Conservation (phyloP, 768 basidiomycete genomes). For the Lactifluus hygrophoroides region DNA sequence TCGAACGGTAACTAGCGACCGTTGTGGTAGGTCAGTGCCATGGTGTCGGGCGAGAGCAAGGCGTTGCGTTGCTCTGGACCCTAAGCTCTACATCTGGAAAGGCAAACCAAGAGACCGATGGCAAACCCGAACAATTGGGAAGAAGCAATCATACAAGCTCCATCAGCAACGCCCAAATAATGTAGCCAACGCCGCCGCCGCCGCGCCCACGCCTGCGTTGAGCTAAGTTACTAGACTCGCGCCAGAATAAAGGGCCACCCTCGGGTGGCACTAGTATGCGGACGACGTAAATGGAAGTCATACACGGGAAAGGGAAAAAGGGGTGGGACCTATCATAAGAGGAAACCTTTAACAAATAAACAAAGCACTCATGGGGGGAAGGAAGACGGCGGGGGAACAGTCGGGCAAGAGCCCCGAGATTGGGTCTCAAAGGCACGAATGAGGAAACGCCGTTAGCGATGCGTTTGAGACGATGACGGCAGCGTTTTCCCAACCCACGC, state of each 20-base stretch:
- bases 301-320: background rate
- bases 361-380: background rate
- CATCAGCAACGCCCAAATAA: conserved; percentile 2
- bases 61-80: background rate
- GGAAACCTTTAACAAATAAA: background rate
- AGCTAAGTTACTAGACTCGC: background rate
- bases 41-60: background rate
- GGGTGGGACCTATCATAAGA: background rate
- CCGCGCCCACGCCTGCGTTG: background rate
- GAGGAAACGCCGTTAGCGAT: conserved; percentile 4
- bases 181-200: background rate
- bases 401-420: conserved; percentile 1
- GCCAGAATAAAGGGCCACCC: background rate
- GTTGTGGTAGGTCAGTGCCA: background rate
- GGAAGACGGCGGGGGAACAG: background rate
- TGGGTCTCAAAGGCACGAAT: background rate
- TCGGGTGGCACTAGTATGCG: background rate
- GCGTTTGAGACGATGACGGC: conserved; percentile 2
- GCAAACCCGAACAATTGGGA: background rate
- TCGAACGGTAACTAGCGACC: background rate
- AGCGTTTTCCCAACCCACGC: background rate
- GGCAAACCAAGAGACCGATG: background rate
- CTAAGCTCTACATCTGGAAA: conserved; percentile 14
- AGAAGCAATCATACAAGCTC: conserved; percentile 3
- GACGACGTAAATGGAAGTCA: conserved; percentile 6